A percentile compares a stretch with the other conserved stretches of the same genome.
Conservation (phyloP, 257 asterid species). For the Solanum clarkiae region DNA sequence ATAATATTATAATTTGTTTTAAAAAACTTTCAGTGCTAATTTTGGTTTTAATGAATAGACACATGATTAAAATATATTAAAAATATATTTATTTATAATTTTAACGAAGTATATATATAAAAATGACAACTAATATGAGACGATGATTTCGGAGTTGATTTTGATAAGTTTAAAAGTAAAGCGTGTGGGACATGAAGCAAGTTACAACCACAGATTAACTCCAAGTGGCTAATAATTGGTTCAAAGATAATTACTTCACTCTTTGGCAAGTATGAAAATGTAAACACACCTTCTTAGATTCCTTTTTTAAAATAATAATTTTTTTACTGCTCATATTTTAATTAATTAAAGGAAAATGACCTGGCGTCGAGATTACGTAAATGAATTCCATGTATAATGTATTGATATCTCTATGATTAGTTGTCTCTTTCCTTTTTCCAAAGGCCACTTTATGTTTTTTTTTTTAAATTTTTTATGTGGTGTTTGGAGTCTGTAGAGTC, state of each 20-base stretch:
- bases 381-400: not conserved
- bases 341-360: not conserved
- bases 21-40: not conserved
- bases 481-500: too few relatives aligned
- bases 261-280: not conserved
- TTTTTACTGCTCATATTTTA: not conserved
- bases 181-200: not conserved
- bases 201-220: not conserved
- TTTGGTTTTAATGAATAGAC: not conserved
- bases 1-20: not conserved
- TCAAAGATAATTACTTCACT: conserved; percentile 2
- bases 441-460: not conserved
- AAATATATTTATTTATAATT: not conserved
- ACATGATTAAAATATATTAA: not conserved
- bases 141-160: not conserved
- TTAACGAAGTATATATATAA: accelerated
- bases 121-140: not conserved
- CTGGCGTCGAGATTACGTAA: not conserved
- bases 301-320: not conserved
- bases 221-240: not conserved
- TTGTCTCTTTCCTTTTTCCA: not conserved
- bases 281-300: not conserved
- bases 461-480: accelerated
- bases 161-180: not conserved
- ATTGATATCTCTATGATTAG: not conserved